Base-by-base conservation (phyloP, 1,139 yeast genomes). In the Yamadazyma friedrichii region DNA sequence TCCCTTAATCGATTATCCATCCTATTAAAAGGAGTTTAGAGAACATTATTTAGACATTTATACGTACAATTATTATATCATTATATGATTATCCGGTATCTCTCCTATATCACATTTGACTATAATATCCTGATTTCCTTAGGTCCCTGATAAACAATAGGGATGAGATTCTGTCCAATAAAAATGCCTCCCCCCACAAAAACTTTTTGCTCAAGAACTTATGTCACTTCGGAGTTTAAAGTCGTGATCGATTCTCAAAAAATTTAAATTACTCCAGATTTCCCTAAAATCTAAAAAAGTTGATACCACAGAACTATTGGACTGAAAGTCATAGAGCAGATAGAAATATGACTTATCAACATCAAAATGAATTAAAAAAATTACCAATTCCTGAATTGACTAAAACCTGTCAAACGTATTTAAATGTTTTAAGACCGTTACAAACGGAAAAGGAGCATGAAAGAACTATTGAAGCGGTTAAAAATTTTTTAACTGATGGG, bases 351-450 rank as follows among this genome's bases (percentile, higher is more conserved):
- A 82, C 89, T 3, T 84, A 68, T 54, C 74, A 75, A 38, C 66
- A 67, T 55, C 93, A 84, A 59, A 76, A 70, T 43, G 62, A 70
- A 42, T 68, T 84, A 44, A 63, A 71, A 43, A 82, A 80, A 57
- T 70, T 88, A 28, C 96, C 96, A 12, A 86, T 88, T 36, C 96
- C 96, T 1, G 78, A 80, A 31, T 67, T 88, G 43, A 65, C 70
- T 32, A 79, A 78, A 42, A 83, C 96, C 1, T 78, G 93, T 53
- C 55, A 65, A 20, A 70, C 74, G 46, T 88, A 87, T 56, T 67
- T 88, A 41, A 74, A 74, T 29, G 84, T 79, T 3, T 70, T 88
- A 35, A 77, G 78, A 56, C 96, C 96, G 0, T 68, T 88, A 28
- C 95, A 85, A 59, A 84, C 88, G 1, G 84, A 81, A 39, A 67